Conservation (phyloP, 2,329 filamentous ascomycete species). For the Rhytidhysteron rufulum region DNA sequence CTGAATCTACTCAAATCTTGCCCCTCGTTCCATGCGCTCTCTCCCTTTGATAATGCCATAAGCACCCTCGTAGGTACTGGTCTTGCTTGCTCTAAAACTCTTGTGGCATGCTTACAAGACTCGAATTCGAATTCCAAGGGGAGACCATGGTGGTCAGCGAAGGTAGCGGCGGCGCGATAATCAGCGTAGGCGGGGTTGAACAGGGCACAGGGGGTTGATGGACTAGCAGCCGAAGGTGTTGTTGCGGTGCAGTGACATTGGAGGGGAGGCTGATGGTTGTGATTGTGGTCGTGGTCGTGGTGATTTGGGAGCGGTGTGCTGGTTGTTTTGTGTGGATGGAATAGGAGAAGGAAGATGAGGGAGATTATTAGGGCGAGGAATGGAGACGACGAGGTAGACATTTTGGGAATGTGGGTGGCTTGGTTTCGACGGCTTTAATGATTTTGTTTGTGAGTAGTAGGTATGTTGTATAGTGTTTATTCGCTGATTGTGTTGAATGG, state of each 20-base stretch:
- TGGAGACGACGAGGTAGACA: too few species aligned
- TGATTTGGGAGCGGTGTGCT: background rate
- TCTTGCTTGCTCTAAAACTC: background rate
- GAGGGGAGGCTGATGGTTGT: too few species aligned
- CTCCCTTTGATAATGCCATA: background rate
- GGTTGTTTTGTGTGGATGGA: background rate
- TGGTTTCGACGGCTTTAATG: too few species aligned
- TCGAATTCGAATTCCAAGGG: background rate
- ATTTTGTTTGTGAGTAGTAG: too few species aligned
- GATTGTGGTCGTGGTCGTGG: background rate
- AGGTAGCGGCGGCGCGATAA: background rate
- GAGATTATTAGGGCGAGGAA: background rate
- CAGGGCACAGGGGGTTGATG: background rate
- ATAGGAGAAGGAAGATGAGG: background rate
- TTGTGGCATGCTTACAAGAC: background rate
- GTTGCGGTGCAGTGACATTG: too few species aligned
- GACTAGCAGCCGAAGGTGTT: background rate
- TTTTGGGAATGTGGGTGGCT: too few species aligned
- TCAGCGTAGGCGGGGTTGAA: background rate
- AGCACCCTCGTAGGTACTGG: background rate
- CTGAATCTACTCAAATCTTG: too few species aligned
- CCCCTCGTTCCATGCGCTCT: too few species aligned
- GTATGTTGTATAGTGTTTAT: too few species aligned
- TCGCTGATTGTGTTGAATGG: too few species aligned
- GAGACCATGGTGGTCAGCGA: background rate